Base-by-base conservation (phyloP, 768 basidiomycete species). In the Tricholoma flavovirens region DNA sequence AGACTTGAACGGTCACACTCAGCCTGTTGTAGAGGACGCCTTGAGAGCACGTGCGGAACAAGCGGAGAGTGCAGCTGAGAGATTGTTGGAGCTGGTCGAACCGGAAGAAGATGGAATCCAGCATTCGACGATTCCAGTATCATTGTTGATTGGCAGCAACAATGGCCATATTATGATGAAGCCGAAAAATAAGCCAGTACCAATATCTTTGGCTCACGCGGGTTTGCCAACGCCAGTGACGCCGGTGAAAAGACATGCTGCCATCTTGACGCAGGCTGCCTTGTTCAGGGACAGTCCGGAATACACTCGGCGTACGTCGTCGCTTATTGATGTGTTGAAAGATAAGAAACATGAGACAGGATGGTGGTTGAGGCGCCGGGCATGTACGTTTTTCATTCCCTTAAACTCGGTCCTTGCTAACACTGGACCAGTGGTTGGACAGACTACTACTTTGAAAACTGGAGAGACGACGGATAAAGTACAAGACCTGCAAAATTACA, bases 11-110 rank as follows among this genome's bases (percentile, higher is more conserved):
- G 58, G 66, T 54, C 46, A 12, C 46, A 73, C 79, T 60, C 74
- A 76, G 60, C 67, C 78, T 61, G 75, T 83, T 11, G 80, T 94
- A 4, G 93, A 95, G 64, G 94, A 96, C 66, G 92, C 87, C 29
- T 69, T 96, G 62, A 81, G 86, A 43, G 90, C 90, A 2, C 83
- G 90, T 52, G 94, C 95, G 1, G 90, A 90, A 62, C 95, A 97
- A 67, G 95, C 95, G 0, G 91, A 94, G 67, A 93, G 91, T 66
- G 90, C 93, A 7, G 95, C 95, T 0, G 87, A 92, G 67, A 81
- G 91, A 49, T 72, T 98, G 24, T 68, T 96, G 36, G 95, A 97
- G 68, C 78, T 96, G 14, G 87, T 90, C 11, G 90, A 93, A 59
- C 82, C 87, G 12, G 90, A 91, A 48, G 87, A 84, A 11, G 84